Evolutionary conservation across 306 rosid genomes (phyloP).

Genomic region (Quercus bicolor): DNA sequence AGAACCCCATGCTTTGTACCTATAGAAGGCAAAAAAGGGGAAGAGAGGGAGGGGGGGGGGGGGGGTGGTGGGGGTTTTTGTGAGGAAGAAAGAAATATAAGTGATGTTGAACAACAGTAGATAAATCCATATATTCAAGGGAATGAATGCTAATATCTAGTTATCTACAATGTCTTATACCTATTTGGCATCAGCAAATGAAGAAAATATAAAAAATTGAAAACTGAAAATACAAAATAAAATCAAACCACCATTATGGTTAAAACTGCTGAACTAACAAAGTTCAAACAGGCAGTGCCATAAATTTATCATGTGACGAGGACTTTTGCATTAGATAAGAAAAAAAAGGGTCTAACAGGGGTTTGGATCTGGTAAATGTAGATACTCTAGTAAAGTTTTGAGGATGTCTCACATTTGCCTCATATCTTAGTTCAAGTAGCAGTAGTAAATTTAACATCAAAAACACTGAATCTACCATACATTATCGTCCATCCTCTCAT

Average conservation of each 20-base stretch:
- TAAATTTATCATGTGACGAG: not conserved
- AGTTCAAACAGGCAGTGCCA: not conserved
- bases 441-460: not conserved
- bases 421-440: not conserved
- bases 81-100: slow-evolving; percentile 8
- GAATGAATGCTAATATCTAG: not conserved
- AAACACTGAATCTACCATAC: not conserved
- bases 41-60: fast-evolving
- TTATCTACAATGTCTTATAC: not conserved
- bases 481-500: slow-evolving; percentile 6
- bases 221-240: too few species aligned
- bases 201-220: not conserved
- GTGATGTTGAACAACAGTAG: slow-evolving; percentile 16
- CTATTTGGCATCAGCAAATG: not conserved
- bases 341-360: not conserved
- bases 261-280: not conserved
- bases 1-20: slow-evolving; percentile 99
- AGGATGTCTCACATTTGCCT: not conserved
- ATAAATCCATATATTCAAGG: not conserved
- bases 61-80: too few species aligned
- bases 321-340: not conserved
- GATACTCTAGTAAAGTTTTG: not conserved
- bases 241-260: not conserved
- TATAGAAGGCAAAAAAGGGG: slow-evolving; percentile 31
- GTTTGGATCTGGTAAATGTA: not conserved